Base-by-base conservation (phyloP, 1,284 basidiomycete species). In the Apiotrichum siamense region DNA sequence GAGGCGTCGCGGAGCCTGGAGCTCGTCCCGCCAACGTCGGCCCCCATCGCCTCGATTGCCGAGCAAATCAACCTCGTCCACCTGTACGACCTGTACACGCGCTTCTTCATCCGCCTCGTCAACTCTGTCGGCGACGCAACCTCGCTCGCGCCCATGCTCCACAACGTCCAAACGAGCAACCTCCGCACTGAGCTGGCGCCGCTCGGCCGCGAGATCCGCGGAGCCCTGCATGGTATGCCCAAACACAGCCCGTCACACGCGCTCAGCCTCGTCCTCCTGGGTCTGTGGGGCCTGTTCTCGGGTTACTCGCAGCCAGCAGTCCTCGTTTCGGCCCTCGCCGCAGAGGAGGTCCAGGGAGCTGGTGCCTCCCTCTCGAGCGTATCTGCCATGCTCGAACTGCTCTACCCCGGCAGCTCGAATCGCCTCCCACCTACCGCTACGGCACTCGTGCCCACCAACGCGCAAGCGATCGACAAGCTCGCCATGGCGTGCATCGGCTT, bases 231-330 rank as follows among this genome's bases (percentile, higher is more conserved):
- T 26, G 63, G 62, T 20, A 59, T 69, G 3, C 63, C 67, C 4
- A 58, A 60, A 23, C 66, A 67, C 38, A 66, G 66, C 15, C 54
- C 66, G 0, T 59, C 66, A 5, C 69, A 70, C 41, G 66, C 67
- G 7, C 63, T 75, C 6, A 69, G 67, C n/a, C 59, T 75, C 17
- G 72, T 75, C 13, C 58, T 73, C 11, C 69, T 73, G 26, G 73
- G 70, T 27, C 59, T 75, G 11, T 73, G 73, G 72, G 67, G 69
- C 20, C 52, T 72, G 6, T 62, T 75, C 50, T 57, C 63, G 13
- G 64, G 66, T 33, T 67, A 69, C 23, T 42, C 52, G 13, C 60
- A 65, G 40, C 70, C 71, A 39, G 66, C 63, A 2, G 59, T 66
- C 10, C 59, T 75, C 7, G 70, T 67, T 10, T 59, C 59, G 18